Percentiles rank a stretch among this genome's conserved stretches.
Evolutionary conservation across 495 filamentous ascomycete species (phyloP).

Genomic region (Oleoguttula mirabilis): DNA sequence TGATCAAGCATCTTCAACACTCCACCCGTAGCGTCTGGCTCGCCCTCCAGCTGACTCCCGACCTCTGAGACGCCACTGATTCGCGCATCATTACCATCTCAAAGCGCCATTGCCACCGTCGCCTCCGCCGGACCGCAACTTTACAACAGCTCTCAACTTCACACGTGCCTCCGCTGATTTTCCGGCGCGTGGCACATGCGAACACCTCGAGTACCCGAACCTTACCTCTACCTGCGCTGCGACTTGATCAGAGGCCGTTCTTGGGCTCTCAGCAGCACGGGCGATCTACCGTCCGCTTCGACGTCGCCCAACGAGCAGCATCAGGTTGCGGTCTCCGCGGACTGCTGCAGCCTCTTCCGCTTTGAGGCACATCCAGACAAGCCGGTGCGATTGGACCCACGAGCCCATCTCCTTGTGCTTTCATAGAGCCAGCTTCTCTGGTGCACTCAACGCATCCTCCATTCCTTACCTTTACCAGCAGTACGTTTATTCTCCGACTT

Average conservation of each 20-base stretch:
- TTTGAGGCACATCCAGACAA: neutral
- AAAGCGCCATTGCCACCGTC: too few relatives aligned
- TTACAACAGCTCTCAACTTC: neutral
- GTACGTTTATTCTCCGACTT: slow-evolving; percentile 13
- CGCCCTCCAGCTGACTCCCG: too few relatives aligned
- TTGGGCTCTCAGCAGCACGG: neutral
- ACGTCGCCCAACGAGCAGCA: neutral
- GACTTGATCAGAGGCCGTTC: neutral
- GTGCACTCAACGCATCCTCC: neutral
- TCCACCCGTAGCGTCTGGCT: too few relatives aligned
- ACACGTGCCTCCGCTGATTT: slow-evolving; percentile 1
- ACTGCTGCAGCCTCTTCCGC: slow-evolving; percentile 14
- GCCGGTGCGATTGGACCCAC: neutral
- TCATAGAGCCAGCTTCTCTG: neutral
- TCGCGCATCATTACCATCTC: too few relatives aligned
- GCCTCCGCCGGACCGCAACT: neutral
- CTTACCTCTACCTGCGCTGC: slow-evolving; percentile 1
- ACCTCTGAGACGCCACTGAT: too few relatives aligned
- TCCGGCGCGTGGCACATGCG: neutral
- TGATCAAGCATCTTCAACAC: too few relatives aligned
- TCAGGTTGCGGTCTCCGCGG: neutral
- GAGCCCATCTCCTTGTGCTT: slow-evolving; percentile 7
- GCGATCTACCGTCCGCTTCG: slow-evolving; percentile 2
- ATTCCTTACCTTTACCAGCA: slow-evolving; percentile 3
- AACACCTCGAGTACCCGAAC: neutral